Evolutionary conservation across 2,329 filamentous ascomycete genomes (phyloP).

Genomic region (Cadophora malorum): DNA sequence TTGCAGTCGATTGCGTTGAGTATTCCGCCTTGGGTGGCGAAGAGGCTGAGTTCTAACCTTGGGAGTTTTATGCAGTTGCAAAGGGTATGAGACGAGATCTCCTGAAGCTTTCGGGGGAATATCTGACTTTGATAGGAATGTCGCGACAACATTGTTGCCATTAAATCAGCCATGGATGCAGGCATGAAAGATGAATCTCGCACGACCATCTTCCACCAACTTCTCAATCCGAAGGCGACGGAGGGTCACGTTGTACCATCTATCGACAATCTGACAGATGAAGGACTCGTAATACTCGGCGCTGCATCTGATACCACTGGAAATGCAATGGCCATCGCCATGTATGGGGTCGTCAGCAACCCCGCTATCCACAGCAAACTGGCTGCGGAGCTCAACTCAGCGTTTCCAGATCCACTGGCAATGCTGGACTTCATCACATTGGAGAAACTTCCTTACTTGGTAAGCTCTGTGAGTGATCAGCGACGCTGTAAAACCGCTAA

Average conservation of each 20-base stretch:
- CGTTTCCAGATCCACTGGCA: neutral
- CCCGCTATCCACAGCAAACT: neutral
- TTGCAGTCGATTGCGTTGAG: neutral
- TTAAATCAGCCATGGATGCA: neutral
- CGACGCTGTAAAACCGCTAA: neutral
- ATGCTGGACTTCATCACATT: neutral
- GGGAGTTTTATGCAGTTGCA: neutral
- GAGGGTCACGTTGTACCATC: neutral
- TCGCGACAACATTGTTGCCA: neutral
- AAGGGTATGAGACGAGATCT: neutral
- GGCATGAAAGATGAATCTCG: neutral
- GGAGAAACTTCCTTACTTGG: neutral
- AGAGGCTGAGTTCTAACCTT: neutral
- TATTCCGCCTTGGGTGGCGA: neutral
- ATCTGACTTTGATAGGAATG: neutral
- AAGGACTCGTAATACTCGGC: neutral
- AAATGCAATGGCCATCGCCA: neutral
- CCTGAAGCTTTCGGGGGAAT: neutral
- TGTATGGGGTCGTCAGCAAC: neutral
- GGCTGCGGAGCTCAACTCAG: neutral
- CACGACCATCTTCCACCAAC: neutral
- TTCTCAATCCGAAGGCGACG: neutral
- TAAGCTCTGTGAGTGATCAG: neutral
- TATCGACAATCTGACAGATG: neutral
- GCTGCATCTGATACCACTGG: neutral